Conservation (phyloP, 192 early-diverging fungal genomes). For the Coemansia sp. region DNA sequence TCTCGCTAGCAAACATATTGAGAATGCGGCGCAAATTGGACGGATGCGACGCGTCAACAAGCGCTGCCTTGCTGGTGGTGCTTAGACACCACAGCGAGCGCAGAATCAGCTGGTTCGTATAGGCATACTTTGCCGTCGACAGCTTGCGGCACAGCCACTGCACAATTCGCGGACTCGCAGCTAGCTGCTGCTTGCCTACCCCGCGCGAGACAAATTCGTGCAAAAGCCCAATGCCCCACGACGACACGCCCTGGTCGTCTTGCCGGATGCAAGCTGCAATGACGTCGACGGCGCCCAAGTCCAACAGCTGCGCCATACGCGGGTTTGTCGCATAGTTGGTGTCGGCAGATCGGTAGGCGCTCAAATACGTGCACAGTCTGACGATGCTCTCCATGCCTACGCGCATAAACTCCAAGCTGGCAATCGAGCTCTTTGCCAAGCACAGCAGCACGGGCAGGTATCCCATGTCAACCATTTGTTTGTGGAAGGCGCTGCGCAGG, state of each 20-base stretch:
- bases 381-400: conserved; percentile 38
- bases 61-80: conserved; percentile 4
- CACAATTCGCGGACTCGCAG: conserved; percentile 23
- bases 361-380: conserved; percentile 40
- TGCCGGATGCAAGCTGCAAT: conserved; percentile 30
- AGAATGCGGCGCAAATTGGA: conserved; percentile 40
- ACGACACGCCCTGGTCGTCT: conserved; percentile 40
- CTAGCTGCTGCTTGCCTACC: conserved; percentile 29
- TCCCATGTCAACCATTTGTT: conserved; percentile 26
- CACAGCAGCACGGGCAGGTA: conserved; percentile 33
- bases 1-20: conserved; percentile 18
- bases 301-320: conserved; percentile 32
- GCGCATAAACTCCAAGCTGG: conserved; percentile 30
- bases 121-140: conserved; percentile 33
- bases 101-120: conserved; percentile 51
- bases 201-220: conserved; percentile 49
- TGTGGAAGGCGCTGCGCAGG: conserved; percentile 21
- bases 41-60: conserved; percentile 23
- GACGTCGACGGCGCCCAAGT: conserved; percentile 27
- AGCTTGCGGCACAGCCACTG: conserved; percentile 41
- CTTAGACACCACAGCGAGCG: conserved; percentile 46
- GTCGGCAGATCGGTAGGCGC: not conserved
- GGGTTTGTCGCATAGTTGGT: conserved; percentile 3
- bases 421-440: conserved; percentile 12
- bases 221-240: conserved; percentile 50